Base-by-base conservation (phyloP, 768 basidiomycete species). In the Pulveroboletus frians region DNA sequence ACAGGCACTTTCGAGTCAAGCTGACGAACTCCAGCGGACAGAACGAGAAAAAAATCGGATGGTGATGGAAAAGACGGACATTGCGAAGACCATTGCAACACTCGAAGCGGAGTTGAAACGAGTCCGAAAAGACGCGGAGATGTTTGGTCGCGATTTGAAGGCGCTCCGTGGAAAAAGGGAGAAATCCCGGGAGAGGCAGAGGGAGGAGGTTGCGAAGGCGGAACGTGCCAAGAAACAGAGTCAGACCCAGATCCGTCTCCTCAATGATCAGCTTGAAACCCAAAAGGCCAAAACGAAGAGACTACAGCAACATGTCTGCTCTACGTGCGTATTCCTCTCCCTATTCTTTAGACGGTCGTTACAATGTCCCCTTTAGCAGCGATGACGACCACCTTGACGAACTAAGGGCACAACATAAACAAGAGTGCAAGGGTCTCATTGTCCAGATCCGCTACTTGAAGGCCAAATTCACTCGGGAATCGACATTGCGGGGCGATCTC, bases 361-460 rank as follows among this genome's bases (percentile, higher is more conserved):
- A 10, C 21, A 21, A 53, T 32, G 9, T 11, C 26, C 13, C 18
- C 23, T 20, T 18, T 53, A 34, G 21, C 49, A 84, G 83, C 17
- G 79, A 86, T 51, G 74, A 76, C 5, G 60, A 57, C 14, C 77
- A 83, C 59, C 54, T 90, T 5, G 72, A 73, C 3, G 70, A 72
- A 11, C 60, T 89, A 54, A 83, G 76, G 55, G 57, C 70, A 3
- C 83, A 81, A 65, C 90, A 92, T 63, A 89, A 87, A 54, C 80
- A 81, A 53, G 92, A 97, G 63, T 87, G 88, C 72, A 93, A 92
- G 62, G 91, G 92, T 9, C 73, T 97, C 17, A 83, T 98, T 42
- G 80, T 90, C 8, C 92, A 96, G 66, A 92, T 96, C 50, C 79
- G 77, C 36, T 97, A 96, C 68, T 75, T 98, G 57, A 95, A 98